Percentiles rank a stretch among this genome's conserved stretches.
Conservation (phyloP, 1,139 yeast genomes). For the Debaryomycetaceae sp. region DNA sequence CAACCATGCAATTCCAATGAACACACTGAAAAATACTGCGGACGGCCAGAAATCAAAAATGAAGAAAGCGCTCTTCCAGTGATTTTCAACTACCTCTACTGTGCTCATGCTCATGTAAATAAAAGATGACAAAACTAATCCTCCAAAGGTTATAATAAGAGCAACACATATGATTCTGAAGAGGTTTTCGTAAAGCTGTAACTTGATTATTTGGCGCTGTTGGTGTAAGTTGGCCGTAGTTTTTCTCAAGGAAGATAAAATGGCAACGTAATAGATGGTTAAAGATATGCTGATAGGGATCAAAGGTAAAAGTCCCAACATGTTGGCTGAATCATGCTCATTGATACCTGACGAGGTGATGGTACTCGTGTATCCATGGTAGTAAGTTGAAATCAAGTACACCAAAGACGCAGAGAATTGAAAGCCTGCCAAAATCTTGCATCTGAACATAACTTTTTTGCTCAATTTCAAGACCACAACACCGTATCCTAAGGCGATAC, state of each 20-base stretch:
- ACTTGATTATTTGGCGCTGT: conserved; percentile 89
- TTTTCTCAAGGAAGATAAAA: conserved; percentile 65
- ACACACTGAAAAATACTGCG: conserved; percentile 77
- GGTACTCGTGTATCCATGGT: conserved; percentile 39
- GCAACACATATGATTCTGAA: conserved; percentile 74
- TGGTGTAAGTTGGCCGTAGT: conserved; percentile 73
- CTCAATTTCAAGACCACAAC: conserved; percentile 85
- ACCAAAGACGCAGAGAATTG: conserved; percentile 69
- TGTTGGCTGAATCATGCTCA: conserved; percentile 13
- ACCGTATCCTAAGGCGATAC: conserved; percentile 91
- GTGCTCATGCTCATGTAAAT: conserved; percentile 71
- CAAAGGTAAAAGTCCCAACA: conserved; percentile 41
- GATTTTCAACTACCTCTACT: conserved; percentile 74
- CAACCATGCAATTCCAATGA: conserved; percentile 79
- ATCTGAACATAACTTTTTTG: conserved; percentile 69
- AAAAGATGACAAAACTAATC: conserved; percentile 68
- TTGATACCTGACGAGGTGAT: conserved; percentile 18
- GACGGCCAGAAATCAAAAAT: conserved; percentile 94
- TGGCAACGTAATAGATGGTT: conserved; percentile 70
- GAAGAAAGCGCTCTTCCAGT: conserved; percentile 92
- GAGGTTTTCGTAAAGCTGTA: conserved; percentile 76
- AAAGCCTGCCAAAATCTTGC: conserved; percentile 70
- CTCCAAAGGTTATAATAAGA: conserved; percentile 46
- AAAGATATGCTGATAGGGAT: conserved; percentile 72
- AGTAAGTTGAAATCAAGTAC: conserved; percentile 68